Evolutionary conservation across 768 basidiomycete genomes (phyloP).

Genomic region (Agaricus sinodeliciosus): DNA sequence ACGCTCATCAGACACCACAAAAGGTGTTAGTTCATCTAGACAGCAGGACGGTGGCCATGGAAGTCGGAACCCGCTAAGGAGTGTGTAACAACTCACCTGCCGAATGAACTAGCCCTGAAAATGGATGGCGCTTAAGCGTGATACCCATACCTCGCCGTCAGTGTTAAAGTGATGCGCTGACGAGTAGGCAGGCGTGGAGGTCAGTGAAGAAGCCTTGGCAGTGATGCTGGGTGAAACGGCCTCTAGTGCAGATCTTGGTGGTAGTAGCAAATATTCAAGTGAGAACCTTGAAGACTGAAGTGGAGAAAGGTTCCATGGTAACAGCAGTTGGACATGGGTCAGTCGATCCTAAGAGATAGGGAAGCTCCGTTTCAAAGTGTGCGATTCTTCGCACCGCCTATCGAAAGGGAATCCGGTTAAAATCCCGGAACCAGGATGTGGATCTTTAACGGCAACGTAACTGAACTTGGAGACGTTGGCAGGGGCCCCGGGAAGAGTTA

Average conservation of each 20-base stretch:
- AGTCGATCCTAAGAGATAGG: slow-evolving; percentile 81
- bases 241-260: slow-evolving; percentile 86
- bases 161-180: slow-evolving; percentile 64
- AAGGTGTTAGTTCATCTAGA: slow-evolving; percentile 84
- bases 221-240: slow-evolving; percentile 53
- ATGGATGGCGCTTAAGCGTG: slow-evolving; percentile 86
- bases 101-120: slow-evolving; percentile 89
- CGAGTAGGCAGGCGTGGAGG: slow-evolving; percentile 77
- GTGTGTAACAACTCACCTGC: slow-evolving; percentile 88
- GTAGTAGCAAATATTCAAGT: slow-evolving; percentile 87
- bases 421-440: slow-evolving; percentile 74
- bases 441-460: slow-evolving; percentile 66
- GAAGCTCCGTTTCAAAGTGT: slow-evolving; percentile 67
- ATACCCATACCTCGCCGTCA: slow-evolving; percentile 80
- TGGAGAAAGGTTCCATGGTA: slow-evolving; percentile 86
- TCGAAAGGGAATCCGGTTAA: slow-evolving; percentile 77
- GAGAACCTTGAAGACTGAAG: slow-evolving; percentile 85
- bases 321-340: slow-evolving; percentile 84
- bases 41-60: slow-evolving; percentile 86
- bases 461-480: slow-evolving; percentile 48
- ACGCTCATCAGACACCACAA: slow-evolving; percentile 83
- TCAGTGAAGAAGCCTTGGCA: slow-evolving; percentile 74
- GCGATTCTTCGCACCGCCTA: slow-evolving; percentile 57
- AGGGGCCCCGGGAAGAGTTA: slow-evolving; percentile 71
- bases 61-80: slow-evolving; percentile 83